Evolutionary conservation across 805 yeast genomes (phyloP).

Genomic region (Scheffersomyces ergatensis): DNA sequence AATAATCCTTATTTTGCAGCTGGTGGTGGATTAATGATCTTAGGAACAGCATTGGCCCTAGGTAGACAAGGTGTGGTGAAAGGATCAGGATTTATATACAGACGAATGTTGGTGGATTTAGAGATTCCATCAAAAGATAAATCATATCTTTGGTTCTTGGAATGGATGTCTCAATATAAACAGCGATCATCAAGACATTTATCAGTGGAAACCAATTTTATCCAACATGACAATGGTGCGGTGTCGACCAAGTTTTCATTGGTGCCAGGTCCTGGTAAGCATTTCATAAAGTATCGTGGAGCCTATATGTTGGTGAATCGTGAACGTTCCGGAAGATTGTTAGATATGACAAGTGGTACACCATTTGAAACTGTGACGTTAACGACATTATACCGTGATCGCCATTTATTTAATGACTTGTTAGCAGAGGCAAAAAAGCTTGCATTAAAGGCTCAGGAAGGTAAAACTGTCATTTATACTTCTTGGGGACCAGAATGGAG

Average conservation of each 20-base stretch:
- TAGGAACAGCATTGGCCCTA: slow-evolving; percentile 86
- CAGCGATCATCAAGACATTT: slow-evolving; percentile 76
- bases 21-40: slow-evolving; percentile 94
- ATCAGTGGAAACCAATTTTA: slow-evolving; percentile 82
- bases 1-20: slow-evolving; percentile 97
- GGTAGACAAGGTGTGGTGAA: slow-evolving; percentile 67
- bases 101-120: slow-evolving; percentile 84
- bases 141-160: slow-evolving; percentile 90
- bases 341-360: slow-evolving; percentile 86
- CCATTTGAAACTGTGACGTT: slow-evolving; percentile 96
- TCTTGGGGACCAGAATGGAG: slow-evolving; percentile 99
- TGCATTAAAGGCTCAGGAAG: slow-evolving; percentile 82
- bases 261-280: slow-evolving; percentile 98
- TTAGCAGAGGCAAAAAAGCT: slow-evolving; percentile 79
- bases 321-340: slow-evolving; percentile 84
- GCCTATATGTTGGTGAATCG: slow-evolving; percentile 87
- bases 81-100: slow-evolving; percentile 65
- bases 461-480: slow-evolving; percentile 89
- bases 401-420: slow-evolving; percentile 64
- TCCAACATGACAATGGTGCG: slow-evolving; percentile 91
- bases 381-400: slow-evolving; percentile 84
- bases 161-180: slow-evolving; percentile 90
- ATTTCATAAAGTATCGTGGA: slow-evolving; percentile 77
- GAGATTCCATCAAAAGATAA: slow-evolving; percentile 94
- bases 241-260: slow-evolving; percentile 82